Base-by-base conservation (phyloP, 306 rosid species). In the Erythrophleum fordii region DNA sequence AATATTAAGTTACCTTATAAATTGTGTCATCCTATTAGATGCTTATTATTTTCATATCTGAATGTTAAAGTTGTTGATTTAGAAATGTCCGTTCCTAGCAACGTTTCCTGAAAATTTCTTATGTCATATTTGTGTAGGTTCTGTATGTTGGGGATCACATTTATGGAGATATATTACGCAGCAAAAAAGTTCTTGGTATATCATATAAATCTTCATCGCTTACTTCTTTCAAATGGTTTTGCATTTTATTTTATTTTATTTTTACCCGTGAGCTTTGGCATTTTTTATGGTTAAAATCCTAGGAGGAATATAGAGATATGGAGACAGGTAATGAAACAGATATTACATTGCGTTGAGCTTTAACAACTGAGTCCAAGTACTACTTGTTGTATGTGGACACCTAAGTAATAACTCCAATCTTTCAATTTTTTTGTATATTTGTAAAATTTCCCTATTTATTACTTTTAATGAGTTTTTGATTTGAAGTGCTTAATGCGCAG, bases 141-240 rank as follows among this genome's bases (percentile, higher is more conserved):
- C 92, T 96, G 48, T 96, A 96, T 80, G 99, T 93, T 83, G 98
- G 99, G 76, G 99, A 96, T 86, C 99, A 93, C 84, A 93, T 96
- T 76, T 96, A 96, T 69, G 99, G 99, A 83, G 99, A 96, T 84
- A 93, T 96, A 83, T 83, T 96, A 72, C 92, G 99, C 55, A 93
- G 98, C 94, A 93, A 93, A 88, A 96, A 96, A 89, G 93, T 91
- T 92, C 97, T 93, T 75, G 98, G 99, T 93, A 96, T 66, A 18
- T 77, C 23, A 64, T 69, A 72, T 84, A 65, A 77, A 69, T 72
- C 77, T 82, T 77, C 69, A 69, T 10, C n/a, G 72, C 76, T 51
- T 14, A 45, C 26, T 49, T 39, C 35, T 42, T 28, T 45, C 22
- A 22, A 11, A 55, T 49, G 31, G n/a, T 26, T 49, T 59, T 78